Base-by-base conservation (phyloP, 2,329 filamentous ascomycete genomes). In the Emericellopsis atlantica region DNA sequence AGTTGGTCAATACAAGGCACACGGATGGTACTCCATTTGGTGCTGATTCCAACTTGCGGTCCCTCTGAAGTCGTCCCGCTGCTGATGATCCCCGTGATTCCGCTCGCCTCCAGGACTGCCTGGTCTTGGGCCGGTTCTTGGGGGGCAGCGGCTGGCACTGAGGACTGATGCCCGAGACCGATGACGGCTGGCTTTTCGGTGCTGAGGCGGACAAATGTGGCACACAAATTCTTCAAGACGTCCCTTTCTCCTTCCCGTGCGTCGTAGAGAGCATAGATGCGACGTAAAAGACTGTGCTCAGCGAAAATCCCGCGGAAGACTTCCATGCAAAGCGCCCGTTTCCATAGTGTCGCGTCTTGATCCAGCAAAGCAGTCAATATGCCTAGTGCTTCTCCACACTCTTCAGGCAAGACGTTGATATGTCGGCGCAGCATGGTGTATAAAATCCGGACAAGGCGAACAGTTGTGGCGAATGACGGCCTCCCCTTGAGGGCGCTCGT, bases 1-100 rank as follows among this genome's bases (percentile, higher is more conserved):
- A 96, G 74, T 48, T 95, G 86, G 51, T 98, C 92, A 45, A 96
- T 86, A 54, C 87, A 95, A 5, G 88, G 82, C 10, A 88, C 83
- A 39, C 87, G 77, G 45, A 95, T 75, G 11, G 81, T 75, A 58
- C 92, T 98, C 88, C 88, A 96, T 53, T 94, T 84, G 4, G 74
- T 79, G 60, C 88, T 95, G 53, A 98, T 89, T 8, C 87, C 88
- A 1, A 76, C 79, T 47, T 74, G 83, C 22, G 74, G 69, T 22
- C 81, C 79, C 42, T 81, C 78, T 1, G 78, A 69, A 14, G 76
- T 72, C 29, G 82, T 74, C 7, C 81, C 75, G 33, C 81, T 75
- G 42, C 82, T 79, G 53, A 96, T 94, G 22, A 95, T 85, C 37
- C 90, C 90, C 26, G 85, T 79, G 46, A 95, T 79, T 36, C 87